phyloP scores from a whole-genome alignment of 2,329 filamentous ascomycete genomes.

The Colletotrichum coccodes region DNA sequence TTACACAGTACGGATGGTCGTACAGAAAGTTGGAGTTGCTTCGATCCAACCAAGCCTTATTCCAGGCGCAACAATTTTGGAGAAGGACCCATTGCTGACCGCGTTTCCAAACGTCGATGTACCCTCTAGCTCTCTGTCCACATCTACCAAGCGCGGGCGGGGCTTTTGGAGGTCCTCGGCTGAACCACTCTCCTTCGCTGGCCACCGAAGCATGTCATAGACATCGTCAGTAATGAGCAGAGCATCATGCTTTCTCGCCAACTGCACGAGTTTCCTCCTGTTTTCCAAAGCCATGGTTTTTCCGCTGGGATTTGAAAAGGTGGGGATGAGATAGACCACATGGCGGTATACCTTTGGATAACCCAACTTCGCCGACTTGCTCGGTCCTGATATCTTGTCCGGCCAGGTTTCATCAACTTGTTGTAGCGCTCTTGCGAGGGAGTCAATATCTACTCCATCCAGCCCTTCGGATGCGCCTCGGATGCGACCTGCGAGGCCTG shows the following conservation, averaged over 20 bases:
- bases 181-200: slow-evolving; percentile 39
- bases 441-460: slow-evolving; percentile 78
- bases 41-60: slow-evolving; percentile 88
- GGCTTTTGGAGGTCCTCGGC: slow-evolving; percentile 50
- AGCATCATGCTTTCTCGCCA: slow-evolving; percentile 83
- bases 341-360: slow-evolving; percentile 82
- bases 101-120: slow-evolving; percentile 76
- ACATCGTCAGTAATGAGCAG: slow-evolving; percentile 90
- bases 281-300: slow-evolving; percentile 80
- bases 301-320: slow-evolving; percentile 88
- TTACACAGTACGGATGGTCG: slow-evolving; percentile 63
- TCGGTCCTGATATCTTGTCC: not conserved
- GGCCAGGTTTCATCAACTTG: not conserved
- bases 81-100: slow-evolving; percentile 91
- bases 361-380: not conserved
- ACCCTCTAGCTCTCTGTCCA: slow-evolving; percentile 74
- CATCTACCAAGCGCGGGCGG: slow-evolving; percentile 80
- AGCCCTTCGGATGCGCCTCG: slow-evolving; percentile 77
- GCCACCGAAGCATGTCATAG: slow-evolving; percentile 91
- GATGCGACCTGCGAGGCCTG: slow-evolving; percentile 75
- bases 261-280: slow-evolving; percentile 73
- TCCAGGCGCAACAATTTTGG: slow-evolving; percentile 86
- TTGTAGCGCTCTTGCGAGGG: slow-evolving; percentile 51
- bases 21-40: slow-evolving; percentile 66
- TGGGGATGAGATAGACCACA: slow-evolving; percentile 88